Base-by-base conservation (phyloP, 163 green algal species). In the Trebouxia gelatinosa region DNA sequence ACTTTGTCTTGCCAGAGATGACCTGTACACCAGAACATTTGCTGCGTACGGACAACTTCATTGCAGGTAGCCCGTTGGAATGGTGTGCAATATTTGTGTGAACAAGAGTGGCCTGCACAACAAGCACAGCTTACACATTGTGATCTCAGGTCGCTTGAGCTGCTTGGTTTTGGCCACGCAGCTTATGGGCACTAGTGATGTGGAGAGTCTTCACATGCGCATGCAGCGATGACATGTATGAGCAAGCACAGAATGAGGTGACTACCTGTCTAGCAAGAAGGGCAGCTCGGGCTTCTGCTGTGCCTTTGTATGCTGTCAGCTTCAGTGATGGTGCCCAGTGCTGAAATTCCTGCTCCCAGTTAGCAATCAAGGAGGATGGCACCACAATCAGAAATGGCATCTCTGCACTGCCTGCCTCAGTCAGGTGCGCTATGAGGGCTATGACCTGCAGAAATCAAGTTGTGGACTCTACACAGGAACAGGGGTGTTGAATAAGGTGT, bases 321-420 rank as follows among this genome's bases (percentile, higher is more conserved):
- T 76, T 64, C 17, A 97, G 82, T 5, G 48, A 61, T 1, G 95
- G 93, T 19, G 92, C 84, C 93, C 95, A 98, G 35, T 71, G 78
- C 48, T 75, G 35, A 28, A 98, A 86, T 90, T 98, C 95, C 0
- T 76, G 21, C 26, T 86, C 79, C 95, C 95, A 98, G 82, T 98
- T 98, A 67, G 89, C 83, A 62, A 98, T 83, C 64, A 98, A 87
- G 7, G 92, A 95, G 32, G 95, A 90, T 21, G 95, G 95, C 2
- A 87, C 89, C 1, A 92, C 83, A 34, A 98, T 89, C 37, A 98
- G 86, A 82, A 91, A 93, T 6, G 92, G 92, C 3, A 79, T 82
- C 6, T 70, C 48, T 29, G 72, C 66, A 28, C 31, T 40, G 34
- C 71, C 26, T 23, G 59, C 38, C 78, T 96, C 88, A 13, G 89